phyloP scores from a whole-genome alignment of 2,329 filamentous ascomycete species.

The Akanthomyces muscarius region DNA sequence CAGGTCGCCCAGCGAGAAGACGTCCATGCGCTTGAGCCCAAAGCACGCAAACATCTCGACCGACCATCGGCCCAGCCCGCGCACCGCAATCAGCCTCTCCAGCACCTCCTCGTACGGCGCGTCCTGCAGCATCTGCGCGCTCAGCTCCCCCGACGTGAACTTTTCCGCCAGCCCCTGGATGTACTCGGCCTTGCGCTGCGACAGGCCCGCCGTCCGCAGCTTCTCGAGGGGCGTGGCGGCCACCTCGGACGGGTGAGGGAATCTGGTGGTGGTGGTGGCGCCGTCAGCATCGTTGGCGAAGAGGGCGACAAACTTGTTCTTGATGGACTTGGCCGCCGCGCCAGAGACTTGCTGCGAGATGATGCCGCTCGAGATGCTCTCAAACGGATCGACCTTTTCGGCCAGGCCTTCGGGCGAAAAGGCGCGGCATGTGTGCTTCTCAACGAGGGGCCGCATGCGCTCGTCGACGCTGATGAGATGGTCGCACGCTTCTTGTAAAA shows the following conservation, averaged over 20 bases:
- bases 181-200: constrained; percentile 94
- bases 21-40: constrained; percentile 87
- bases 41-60: constrained; percentile 99
- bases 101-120: constrained; percentile 84
- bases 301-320: constrained; percentile 73
- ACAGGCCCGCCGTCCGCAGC: constrained; percentile 81
- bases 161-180: constrained; percentile 79
- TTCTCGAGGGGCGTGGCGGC: constrained; percentile 56
- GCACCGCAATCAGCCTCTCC: constrained; percentile 75
- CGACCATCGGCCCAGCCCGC: constrained; percentile 84
- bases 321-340: constrained; percentile 85
- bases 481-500: constrained; percentile 71
- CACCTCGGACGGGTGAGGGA: constrained; percentile 75
- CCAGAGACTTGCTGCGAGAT: constrained; percentile 96
- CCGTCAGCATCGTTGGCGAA: constrained; percentile 46
- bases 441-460: constrained; percentile 67
- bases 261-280: constrained; percentile 34
- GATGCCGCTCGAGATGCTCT: constrained; percentile 76
- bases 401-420: constrained; percentile 81
- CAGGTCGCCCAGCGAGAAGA: constrained; percentile 87
- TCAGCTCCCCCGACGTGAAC: constrained; percentile 72
- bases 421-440: constrained; percentile 69
- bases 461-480: constrained; percentile 72
- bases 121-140: constrained; percentile 67
- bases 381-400: constrained; percentile 85